phyloP scores from a whole-genome alignment of 202 grass and related monocot genomes.

The Setaria viridis region DNA sequence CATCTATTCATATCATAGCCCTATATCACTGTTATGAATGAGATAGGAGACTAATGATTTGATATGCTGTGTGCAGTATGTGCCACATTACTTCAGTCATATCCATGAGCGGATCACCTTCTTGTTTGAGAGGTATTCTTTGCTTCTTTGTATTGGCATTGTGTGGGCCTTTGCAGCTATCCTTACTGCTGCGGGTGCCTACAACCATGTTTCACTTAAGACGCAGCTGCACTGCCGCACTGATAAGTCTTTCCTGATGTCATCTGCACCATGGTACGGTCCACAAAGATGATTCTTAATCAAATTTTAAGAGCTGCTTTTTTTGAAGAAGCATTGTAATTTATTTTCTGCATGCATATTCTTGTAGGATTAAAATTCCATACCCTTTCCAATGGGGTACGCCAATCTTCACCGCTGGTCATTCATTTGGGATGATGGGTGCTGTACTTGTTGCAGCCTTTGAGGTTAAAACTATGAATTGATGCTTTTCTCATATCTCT shows the following conservation, averaged over 20 bases:
- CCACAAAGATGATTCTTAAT: conserved; percentile 32
- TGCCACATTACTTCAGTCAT: conserved; percentile 60
- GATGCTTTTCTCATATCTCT: neutral
- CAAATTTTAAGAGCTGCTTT: neutral
- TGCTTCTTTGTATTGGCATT: conserved; percentile 81
- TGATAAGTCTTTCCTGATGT: conserved; percentile 78
- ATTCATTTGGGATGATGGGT: conserved; percentile 99
- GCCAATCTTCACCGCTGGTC: conserved; percentile 89
- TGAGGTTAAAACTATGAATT: conserved; percentile 62
- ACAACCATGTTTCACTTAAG: conserved; percentile 78
- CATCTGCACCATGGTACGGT: conserved; percentile 89
- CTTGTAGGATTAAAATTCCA: conserved; percentile 87
- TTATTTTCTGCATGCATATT: conserved; percentile 9
- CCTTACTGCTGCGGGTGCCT: conserved; percentile 94
- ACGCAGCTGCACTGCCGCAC: conserved; percentile 89
- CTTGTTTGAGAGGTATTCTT: conserved; percentile 85
- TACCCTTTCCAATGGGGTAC: conserved; percentile 95
- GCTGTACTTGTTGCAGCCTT: conserved; percentile 96
- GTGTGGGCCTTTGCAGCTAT: conserved; percentile 96
- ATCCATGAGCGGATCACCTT: conserved; percentile 51
- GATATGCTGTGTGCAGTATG: conserved; percentile 67
- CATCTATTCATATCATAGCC: neutral
- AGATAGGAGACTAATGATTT: conserved; percentile 27
- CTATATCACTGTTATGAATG: conserved; percentile 24
- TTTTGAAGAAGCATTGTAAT: conserved; percentile 22